Base-by-base conservation (phyloP, 1,284 basidiomycete genomes). In the Naganishia sp. region DNA sequence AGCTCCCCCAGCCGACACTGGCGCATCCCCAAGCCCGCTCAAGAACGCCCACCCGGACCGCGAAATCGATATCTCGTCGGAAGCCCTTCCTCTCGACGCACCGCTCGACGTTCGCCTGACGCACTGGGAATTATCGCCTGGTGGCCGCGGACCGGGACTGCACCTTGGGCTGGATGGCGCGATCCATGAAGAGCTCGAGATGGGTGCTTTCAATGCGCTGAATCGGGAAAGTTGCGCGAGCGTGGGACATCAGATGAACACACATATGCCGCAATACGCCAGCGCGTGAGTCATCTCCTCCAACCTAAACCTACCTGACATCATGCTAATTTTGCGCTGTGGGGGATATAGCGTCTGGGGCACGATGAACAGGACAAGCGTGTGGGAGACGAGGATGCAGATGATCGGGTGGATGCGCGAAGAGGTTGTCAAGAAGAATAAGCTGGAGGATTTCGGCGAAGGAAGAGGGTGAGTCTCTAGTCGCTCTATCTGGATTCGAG, bases 81-180 rank as follows among this genome's bases (percentile, higher is more conserved):
- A 79, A 13, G 71, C 82, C 1, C 71, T 83, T 11, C 78, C 79
- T 0, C 42, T 80, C 0, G 64, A 72, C 1, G 79, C 82, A 7
- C 73, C 74, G 0, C 70, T 81, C 3, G 49, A 71, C 23, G 77
- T 82, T 31, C 70, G 82, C 9, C 70, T 83, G 3, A 68, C 75
- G 10, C 79, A 72, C 3, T 83, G 82, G 80, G 71, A 76, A 32
- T 68, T 74, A 10, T 76, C 82, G 1, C 81, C 81, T 0, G 80
- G 80, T 13, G 77, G 73, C 4, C 64, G 76, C 41, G 78, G 74
- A 32, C 67, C 67, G 2, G 67, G 67, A n/a, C 3, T 61, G 3
- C 67, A 68, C 45, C 50, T 63, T 10, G 63, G 62, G 2, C 75
- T 77, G 54, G 69, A 71, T 17, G 75, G 73, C 9, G 17, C 52